These are phyloP conservation scores for Colletotrichum nymphaeae DNA, from an alignment of 2,329 filamentous ascomycete genomes.

Conservation along the genomic window DNA sequence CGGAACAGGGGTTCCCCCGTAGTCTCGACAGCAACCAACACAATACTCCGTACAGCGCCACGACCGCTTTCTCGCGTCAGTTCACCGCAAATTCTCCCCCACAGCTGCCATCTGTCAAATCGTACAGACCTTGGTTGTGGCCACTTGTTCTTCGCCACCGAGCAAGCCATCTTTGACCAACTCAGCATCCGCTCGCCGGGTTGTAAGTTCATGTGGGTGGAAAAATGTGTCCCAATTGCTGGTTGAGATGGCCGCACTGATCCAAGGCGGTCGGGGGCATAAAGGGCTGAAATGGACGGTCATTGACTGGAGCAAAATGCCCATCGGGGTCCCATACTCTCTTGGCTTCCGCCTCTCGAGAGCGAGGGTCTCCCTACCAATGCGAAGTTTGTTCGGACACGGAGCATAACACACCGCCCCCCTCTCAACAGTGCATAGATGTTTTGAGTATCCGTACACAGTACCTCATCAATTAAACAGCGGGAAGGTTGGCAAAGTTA, in stretches of 20 bases:
- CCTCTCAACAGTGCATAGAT: too few species aligned
- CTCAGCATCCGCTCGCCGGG: neutral
- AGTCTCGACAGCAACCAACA: neutral
- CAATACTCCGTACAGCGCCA: too few species aligned
- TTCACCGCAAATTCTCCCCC: neutral
- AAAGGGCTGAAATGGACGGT: neutral
- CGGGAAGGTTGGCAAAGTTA: neutral
- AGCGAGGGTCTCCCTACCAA: neutral
- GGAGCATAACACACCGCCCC: neutral
- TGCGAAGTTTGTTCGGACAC: neutral
- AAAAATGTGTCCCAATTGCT: neutral
- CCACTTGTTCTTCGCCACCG: neutral
- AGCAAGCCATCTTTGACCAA: neutral
- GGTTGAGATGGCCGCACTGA: neutral
- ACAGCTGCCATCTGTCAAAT: neutral
- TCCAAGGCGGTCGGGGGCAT: neutral
- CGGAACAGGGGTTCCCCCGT: conserved; percentile 3
- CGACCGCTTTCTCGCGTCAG: neutral
- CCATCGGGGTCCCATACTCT: neutral
- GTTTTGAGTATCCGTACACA: neutral
- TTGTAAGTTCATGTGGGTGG: neutral
- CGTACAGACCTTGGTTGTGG: neutral
- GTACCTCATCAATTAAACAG: neutral
- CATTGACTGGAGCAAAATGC: neutral
- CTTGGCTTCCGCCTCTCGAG: neutral